These are phyloP conservation scores for Striga asiatica DNA, from an alignment of 257 asterid species.

Conservation along the genomic window DNA sequence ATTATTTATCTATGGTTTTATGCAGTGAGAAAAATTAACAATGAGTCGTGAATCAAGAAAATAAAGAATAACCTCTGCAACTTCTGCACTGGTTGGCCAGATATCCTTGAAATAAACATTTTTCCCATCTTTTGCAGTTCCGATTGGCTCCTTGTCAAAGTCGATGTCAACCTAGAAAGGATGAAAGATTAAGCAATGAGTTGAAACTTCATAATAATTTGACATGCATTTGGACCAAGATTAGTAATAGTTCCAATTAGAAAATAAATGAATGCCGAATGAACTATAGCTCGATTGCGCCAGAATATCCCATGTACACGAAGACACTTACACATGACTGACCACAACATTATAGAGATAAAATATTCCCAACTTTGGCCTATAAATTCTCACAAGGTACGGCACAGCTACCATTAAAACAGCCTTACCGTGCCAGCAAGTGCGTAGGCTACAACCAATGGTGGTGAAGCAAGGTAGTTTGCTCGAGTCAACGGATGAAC, in stretches of 20 bases:
- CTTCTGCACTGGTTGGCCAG: slow-evolving; percentile 86
- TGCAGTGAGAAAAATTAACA: background rate
- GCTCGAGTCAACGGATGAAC: slow-evolving; percentile 92
- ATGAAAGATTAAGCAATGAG: background rate
- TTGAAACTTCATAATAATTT: background rate
- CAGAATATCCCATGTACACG: background rate
- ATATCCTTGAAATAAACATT: slow-evolving; percentile 65
- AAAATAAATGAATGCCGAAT: background rate
- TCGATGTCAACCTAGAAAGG: slow-evolving; percentile 73
- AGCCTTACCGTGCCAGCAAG: slow-evolving; percentile 90
- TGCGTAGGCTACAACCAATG: slow-evolving; percentile 83
- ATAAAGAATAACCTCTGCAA: slow-evolving; percentile 50
- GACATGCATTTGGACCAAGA: background rate
- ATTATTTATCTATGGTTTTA: background rate
- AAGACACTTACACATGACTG: background rate
- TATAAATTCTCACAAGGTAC: background rate
- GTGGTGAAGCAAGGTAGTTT: slow-evolving; percentile 87
- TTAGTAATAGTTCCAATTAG: background rate
- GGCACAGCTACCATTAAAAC: background rate
- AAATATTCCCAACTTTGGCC: background rate
- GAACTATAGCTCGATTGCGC: background rate
- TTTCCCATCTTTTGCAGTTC: slow-evolving; percentile 72
- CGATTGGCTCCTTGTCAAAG: slow-evolving; percentile 83
- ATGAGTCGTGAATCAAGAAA: background rate
- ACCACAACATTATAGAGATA: no score